Evolutionary conservation across 768 basidiomycete species (phyloP), one percentile per base, ranked within the genome.

Genomic region (Boletus rex-veris): DNA sequence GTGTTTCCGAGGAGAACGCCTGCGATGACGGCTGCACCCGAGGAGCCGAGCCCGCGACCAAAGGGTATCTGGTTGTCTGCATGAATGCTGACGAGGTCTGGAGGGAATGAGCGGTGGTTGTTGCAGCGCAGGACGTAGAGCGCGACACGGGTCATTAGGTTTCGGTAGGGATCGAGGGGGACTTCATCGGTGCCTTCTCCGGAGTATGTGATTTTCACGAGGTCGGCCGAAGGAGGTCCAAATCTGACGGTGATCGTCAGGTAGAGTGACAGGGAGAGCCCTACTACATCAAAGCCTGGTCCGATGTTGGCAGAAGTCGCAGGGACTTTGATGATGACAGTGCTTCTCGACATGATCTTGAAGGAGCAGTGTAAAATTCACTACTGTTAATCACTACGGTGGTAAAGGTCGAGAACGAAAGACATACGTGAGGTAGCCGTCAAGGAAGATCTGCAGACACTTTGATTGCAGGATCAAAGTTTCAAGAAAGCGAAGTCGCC

Each of bases 271-370:
- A 98, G 84, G 0, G 96, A 95, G 58, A 99, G 86, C n/a, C 97
- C 97, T 59, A 98, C 93, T 58, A 98, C 97, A 71, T 99, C 97
- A 73, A 99, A 99, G 24, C 96, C 96, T 38, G 96, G 96, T 3
- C 96, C 96, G 66, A 99, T 94, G 76, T 99, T 99, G 59, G 96
- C 96, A 58, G 95, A 94, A 3, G 96, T 98, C n/a, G 93, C 93
- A 10, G 96, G 96, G 48, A 98, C 88, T 58, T 79, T 82, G 71
- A 99, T 92, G 36, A 75, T 78, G 73, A 93, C 81, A 11, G 63
- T 46, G n/a, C 39, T 50, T 47, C 60, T 58, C 56, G 49, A 43
- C 70, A 72, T 70, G 55, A 41, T 53, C 39, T n/a, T n/a, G n/a
- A 45, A 33, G 33, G n/a, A 30, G 8, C 21, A 41, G 54, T 66